Conservation (phyloP, 176 grass and related monocot species). For the bread wheat (Triticum aestivum) region IWGSC_CS_RefSeq_v2.1 NC_057796.1:49330529-49331028, state of each 20-base stretch:
- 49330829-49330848: background rate
- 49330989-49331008: too few species aligned
- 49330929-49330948: too few species aligned
- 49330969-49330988: too few species aligned
- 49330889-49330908: background rate
- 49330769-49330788: background rate
- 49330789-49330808: background rate
- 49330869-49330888: background rate
- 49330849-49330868: background rate
- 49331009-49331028: too few species aligned
- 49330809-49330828: background rate
- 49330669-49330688: background rate
- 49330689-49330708: background rate
- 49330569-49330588: background rate
- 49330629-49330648: background rate
- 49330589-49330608: background rate
- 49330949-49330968: too few species aligned
- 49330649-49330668: background rate
- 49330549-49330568: background rate
- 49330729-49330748: background rate
- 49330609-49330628: background rate
- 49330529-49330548: background rate
- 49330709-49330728: slow-evolving; percentile 1
- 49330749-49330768: background rate
- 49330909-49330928: too few species aligned